A percentile compares a stretch with the other conserved stretches of the same genome.
phyloP scores from a whole-genome alignment of 1,284 basidiomycete genomes.

The Chiua sp. region DNA sequence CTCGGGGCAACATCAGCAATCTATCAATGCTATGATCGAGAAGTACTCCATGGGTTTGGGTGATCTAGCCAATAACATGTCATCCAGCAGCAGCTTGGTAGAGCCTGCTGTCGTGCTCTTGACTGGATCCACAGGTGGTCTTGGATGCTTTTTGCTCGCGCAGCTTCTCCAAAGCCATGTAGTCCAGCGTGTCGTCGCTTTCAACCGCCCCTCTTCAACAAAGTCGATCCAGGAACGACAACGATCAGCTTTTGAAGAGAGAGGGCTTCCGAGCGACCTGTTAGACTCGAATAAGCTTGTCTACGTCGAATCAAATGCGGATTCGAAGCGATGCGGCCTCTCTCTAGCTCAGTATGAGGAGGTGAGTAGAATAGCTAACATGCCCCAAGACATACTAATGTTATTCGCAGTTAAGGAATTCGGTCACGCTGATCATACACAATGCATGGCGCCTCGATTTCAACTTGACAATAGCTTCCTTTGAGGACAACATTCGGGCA shows the following conservation, averaged over 20 bases:
- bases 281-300: conserved; percentile 27
- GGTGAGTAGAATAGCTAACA: background rate
- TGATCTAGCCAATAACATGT: conserved; percentile 12
- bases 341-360: conserved; percentile 19
- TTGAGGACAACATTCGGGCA: conserved; percentile 25
- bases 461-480: conserved; percentile 29
- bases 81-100: conserved; percentile 4
- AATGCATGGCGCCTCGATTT: conserved; percentile 37
- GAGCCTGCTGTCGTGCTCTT: conserved; percentile 34
- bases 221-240: conserved; percentile 25
- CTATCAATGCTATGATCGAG: conserved; percentile 31
- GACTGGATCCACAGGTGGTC: conserved; percentile 41
- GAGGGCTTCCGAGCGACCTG: conserved; percentile 15
- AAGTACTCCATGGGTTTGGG: conserved; percentile 31
- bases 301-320: conserved; percentile 30
- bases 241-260: conserved; percentile 19
- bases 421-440: conserved; percentile 33
- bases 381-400: background rate
- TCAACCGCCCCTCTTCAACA: conserved; percentile 30
- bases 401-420: conserved; percentile 15
- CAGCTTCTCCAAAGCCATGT: conserved; percentile 24
- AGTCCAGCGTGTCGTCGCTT: conserved; percentile 34
- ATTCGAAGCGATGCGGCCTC: conserved; percentile 25
- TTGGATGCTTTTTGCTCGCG: conserved; percentile 39
- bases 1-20: conserved; percentile 14